Conservation (phyloP, 2,329 filamentous ascomycete genomes). For the Aspergillus sp. region DNA sequence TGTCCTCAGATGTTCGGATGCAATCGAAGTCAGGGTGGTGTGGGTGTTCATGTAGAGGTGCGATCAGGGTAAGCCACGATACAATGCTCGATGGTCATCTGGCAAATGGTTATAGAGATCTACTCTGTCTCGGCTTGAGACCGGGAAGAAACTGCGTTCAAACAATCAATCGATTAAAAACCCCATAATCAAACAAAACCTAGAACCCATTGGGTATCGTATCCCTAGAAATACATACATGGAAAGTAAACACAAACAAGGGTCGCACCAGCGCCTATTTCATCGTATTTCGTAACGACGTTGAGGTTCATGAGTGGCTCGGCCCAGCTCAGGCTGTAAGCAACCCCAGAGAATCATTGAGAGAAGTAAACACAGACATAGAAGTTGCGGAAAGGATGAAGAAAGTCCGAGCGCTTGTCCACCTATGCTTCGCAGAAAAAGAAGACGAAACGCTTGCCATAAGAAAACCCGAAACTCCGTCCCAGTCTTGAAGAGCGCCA, state of each 20-base stretch:
- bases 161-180: background rate
- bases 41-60: too few species aligned
- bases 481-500: constrained; percentile 26
- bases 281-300: constrained; percentile 20
- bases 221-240: constrained; percentile 22
- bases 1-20: too few species aligned
- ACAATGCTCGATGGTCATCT: too few species aligned
- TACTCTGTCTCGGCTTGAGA: background rate
- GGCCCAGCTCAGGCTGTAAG: background rate
- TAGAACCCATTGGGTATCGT: background rate
- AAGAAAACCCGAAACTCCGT: constrained; percentile 28
- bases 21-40: too few species aligned
- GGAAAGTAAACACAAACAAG: constrained; percentile 13
- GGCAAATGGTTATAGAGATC: too few species aligned
- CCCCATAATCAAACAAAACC: constrained; percentile 8
- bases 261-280: constrained; percentile 16
- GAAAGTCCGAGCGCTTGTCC: constrained; percentile 19
- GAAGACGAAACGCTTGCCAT: constrained; percentile 10
- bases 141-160: background rate
- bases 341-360: background rate
- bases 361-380: constrained; percentile 3
- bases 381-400: background rate
- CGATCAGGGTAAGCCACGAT: too few species aligned
- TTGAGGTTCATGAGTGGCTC: constrained; percentile 2
- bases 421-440: constrained; percentile 22